phyloP scores from a whole-genome alignment of 257 asterid species.

The Knoxia roxburghii region DNA sequence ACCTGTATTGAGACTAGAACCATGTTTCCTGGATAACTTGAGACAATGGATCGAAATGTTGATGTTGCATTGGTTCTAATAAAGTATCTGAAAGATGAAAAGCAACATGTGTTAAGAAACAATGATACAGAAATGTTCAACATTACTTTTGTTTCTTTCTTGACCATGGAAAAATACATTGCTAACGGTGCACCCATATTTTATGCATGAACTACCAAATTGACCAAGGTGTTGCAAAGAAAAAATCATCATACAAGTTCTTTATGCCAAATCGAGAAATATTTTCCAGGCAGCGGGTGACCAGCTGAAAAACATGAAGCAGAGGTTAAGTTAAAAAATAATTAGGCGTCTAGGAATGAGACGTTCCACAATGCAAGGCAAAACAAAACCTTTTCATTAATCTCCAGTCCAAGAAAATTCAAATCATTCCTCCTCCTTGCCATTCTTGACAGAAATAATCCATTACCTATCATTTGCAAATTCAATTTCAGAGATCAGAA shows the following conservation, averaged over 20 bases:
- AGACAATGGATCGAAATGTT: constrained; percentile 66
- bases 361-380: constrained; percentile 11
- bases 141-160: not conserved
- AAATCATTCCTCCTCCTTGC: constrained; percentile 53
- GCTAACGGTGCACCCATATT: not conserved
- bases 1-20: constrained; percentile 85
- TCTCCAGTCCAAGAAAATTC: constrained; percentile 91
- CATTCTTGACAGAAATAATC: constrained; percentile 77
- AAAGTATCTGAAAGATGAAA: constrained; percentile 51
- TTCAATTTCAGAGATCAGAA: constrained; percentile 11
- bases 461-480: constrained; percentile 61
- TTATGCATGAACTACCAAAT: not conserved
- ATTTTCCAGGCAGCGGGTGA: constrained; percentile 52
- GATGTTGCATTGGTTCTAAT: constrained; percentile 80
- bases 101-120: not conserved
- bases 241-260: constrained; percentile 48
- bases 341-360: constrained; percentile 15
- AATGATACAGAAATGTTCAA: too few species aligned
- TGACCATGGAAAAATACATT: not conserved
- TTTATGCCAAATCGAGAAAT: constrained; percentile 37
- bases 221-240: constrained; percentile 10
- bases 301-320: constrained; percentile 51
- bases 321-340: constrained; percentile 19
- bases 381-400: constrained; percentile 61
- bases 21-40: constrained; percentile 79